These are phyloP conservation scores for Colletotrichum cordylinicola DNA, from an alignment of 2,329 filamentous ascomycete species.

Conservation along the genomic window DNA sequence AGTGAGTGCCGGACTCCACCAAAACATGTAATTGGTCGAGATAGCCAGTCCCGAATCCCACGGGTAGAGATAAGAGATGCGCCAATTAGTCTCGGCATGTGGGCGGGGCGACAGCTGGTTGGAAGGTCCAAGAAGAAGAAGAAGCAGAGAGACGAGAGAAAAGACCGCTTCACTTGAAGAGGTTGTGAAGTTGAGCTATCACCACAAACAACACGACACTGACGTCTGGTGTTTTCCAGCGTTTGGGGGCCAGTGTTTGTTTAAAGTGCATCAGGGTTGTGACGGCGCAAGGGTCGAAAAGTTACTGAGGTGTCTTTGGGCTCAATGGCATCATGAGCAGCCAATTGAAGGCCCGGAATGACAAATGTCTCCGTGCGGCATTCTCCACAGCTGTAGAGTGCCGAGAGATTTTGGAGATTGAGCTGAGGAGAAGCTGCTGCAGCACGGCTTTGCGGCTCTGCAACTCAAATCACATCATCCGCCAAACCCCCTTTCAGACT, in stretches of 20 bases:
- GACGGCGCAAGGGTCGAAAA: conserved; percentile 1
- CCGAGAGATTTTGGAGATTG: neutral
- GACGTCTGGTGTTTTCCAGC: neutral
- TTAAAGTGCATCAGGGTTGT: neutral
- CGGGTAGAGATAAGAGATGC: conserved; percentile 13
- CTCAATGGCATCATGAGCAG: conserved; percentile 5
- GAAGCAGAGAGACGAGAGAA: neutral
- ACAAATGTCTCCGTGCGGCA: neutral
- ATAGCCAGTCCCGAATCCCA: neutral
- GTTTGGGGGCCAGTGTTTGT: neutral
- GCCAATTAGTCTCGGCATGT: conserved; percentile 1
- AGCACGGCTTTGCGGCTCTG: neutral
- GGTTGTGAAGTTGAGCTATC: neutral
- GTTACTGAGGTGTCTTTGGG: neutral
- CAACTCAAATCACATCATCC: neutral
- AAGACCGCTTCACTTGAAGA: neutral
- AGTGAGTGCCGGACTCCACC: neutral
- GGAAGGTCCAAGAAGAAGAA: neutral
- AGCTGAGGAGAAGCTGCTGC: neutral
- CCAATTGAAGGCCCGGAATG: conserved; percentile 14
- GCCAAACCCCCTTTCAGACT: neutral
- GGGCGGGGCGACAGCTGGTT: neutral
- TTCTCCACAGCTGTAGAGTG: conserved; percentile 11
- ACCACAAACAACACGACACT: neutral
- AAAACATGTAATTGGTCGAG: conserved; percentile 2